Conservation (phyloP, 2,329 filamentous ascomycete genomes). For the Trichoderma sp. region DNA sequence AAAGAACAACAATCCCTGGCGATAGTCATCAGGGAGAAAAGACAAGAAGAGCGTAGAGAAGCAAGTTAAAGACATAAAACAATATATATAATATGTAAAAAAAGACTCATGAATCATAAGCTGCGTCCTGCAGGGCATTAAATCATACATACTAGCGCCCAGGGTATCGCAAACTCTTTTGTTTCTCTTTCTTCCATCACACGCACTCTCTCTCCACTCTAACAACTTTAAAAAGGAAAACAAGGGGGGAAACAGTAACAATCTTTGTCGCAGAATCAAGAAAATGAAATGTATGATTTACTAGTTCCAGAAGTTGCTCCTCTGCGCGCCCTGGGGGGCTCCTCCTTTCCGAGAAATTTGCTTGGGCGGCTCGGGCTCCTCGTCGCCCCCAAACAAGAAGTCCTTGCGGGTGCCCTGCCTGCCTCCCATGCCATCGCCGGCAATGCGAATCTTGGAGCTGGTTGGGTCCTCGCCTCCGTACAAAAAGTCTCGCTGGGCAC, state of each 20-base stretch:
- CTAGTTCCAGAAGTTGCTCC: slow-evolving; percentile 46
- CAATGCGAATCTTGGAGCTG: slow-evolving; percentile 40
- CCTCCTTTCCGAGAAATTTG: slow-evolving; percentile 38
- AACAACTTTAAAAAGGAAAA: neutral
- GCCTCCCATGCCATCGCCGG: slow-evolving; percentile 64
- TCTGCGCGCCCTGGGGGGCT: slow-evolving; percentile 31
- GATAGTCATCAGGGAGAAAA: neutral
- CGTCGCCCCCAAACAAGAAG: slow-evolving; percentile 58
- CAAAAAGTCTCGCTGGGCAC: slow-evolving; percentile 54
- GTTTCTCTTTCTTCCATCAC: neutral
- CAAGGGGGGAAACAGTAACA: neutral
- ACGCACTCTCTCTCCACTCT: neutral
- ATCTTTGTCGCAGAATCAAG: neutral
- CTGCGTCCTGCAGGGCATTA: slow-evolving; percentile 29
- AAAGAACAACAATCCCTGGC: neutral
- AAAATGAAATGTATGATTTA: neutral
- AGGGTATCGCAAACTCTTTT: slow-evolving; percentile 16
- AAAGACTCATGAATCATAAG: slow-evolving; percentile 35
- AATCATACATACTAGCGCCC: slow-evolving; percentile 17
- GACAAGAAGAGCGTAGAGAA: neutral
- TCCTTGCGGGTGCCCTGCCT: slow-evolving; percentile 49
- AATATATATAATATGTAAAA: slow-evolving; percentile 7
- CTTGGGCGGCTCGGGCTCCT: slow-evolving; percentile 41
- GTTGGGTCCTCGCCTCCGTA: slow-evolving; percentile 48
- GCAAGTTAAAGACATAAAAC: slow-evolving; percentile 14